Conservation (phyloP, 768 basidiomycete species). For the Sporobolomyces roseus region DNA sequence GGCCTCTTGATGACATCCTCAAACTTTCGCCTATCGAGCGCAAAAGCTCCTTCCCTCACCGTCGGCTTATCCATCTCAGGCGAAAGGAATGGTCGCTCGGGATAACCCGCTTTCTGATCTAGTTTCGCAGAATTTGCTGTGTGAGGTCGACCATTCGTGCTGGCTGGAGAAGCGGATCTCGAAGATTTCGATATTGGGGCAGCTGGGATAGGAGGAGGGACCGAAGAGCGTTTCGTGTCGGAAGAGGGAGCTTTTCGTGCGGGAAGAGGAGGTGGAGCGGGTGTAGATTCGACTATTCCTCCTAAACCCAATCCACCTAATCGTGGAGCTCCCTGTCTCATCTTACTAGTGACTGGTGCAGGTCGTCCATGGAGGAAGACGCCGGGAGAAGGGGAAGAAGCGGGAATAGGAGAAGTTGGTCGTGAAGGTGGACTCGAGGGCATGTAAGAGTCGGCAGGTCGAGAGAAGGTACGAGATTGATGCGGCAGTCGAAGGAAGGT, state of each 20-base stretch:
- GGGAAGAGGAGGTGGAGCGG: not conserved
- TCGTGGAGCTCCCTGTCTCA: constrained; percentile 26
- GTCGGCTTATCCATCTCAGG: constrained; percentile 27
- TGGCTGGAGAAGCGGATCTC: not conserved
- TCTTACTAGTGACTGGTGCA: not conserved
- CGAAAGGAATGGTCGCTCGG: constrained; percentile 24
- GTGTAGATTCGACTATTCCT: constrained; percentile 8
- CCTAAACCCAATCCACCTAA: constrained; percentile 29
- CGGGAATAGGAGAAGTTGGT: constrained; percentile 6
- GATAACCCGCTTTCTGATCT: not conserved
- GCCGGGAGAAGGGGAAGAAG: not conserved
- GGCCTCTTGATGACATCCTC: constrained; percentile 3
- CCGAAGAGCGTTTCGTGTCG: not conserved
- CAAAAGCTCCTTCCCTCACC: constrained; percentile 9
- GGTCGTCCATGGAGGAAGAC: constrained; percentile 1
- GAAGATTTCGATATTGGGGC: not conserved
- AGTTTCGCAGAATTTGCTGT: not conserved
- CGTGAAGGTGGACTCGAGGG: constrained; percentile 17
- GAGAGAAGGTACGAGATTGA: constrained; percentile 3
- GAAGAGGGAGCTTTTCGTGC: not conserved
- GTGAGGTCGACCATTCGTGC: too few species aligned
- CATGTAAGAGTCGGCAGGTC: constrained; percentile 13
- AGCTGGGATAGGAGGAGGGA: not conserved
- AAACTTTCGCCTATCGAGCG: constrained; percentile 23
- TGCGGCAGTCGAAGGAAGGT: constrained; percentile 24